Evolutionary conservation across 768 basidiomycete genomes (phyloP), one percentile per base, ranked within the genome.

Genomic region (Inosperma sp.): DNA sequence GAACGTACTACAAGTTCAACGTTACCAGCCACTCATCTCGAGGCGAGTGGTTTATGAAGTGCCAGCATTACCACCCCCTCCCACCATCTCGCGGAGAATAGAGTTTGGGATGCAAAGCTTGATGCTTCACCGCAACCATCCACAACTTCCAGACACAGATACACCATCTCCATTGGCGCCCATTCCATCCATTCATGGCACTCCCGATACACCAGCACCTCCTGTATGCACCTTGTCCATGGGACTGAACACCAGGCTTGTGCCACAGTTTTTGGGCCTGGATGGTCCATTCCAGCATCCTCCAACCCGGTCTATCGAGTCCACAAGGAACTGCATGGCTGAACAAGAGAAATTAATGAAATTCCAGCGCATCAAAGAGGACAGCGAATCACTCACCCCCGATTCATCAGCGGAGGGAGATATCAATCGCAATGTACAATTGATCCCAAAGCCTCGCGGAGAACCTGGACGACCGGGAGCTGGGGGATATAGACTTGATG

Each of bases 361-460:
- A 44, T 31, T 13, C 33, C 13, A 27, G 33, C 27, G 19, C 43
- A 44, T 27, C 30, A 21, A 31, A 21, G 29, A 44, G 9, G 43
- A 31, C 25, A 21, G 33, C 17, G 29, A 44, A 4, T 27, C 26
- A 9, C 26, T 30, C 43, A 30, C 29, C 19, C 29, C 13, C 0
- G 7, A 30, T 44, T 27, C 29, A 21, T 19, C 22, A 5, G 17
- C 29, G 3, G 7, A 16, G 16, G 41, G n/a, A 13, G 14, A 12
- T 12, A 29, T 27, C 7, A 13, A 43, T 27, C 16, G 7, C 16
- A 10, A 29, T 12, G 26, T 27, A 10, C 3, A 5, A 25, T 23
- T 35, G 9, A 49, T 49, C 17, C 36, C 35, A 7, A 49, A 49
- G 29, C 48, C 48, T 2, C 48, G 21, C 4, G 48, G 48, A n/a